Percentiles rank a stretch among this genome's conserved stretches.
Evolutionary conservation across 805 yeast genomes (phyloP).

Genomic region (Candida dendrica): DNA sequence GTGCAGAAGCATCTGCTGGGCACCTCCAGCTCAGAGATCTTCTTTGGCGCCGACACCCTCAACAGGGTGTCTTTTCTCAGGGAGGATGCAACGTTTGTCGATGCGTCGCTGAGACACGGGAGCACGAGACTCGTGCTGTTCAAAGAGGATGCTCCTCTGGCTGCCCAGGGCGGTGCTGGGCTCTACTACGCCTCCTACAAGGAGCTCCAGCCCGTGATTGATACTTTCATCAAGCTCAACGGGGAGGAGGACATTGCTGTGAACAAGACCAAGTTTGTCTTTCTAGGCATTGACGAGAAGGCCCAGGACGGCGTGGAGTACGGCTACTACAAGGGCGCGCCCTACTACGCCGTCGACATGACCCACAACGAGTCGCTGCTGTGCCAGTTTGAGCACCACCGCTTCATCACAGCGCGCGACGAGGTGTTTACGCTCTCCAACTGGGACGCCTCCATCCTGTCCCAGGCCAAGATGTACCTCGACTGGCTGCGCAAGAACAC

Average conservation of each 20-base stretch:
- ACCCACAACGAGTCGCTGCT: conserved; percentile 2
- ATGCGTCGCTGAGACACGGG: conserved; percentile 30
- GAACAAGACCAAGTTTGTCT: conserved; percentile 34
- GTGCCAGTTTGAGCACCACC: background rate
- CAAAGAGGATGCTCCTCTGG: conserved; percentile 18
- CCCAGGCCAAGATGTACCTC: conserved; percentile 76
- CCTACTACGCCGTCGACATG: conserved; percentile 59
- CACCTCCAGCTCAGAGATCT: conserved; percentile 10
- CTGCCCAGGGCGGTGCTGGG: background rate
- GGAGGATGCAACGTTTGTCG: conserved; percentile 41
- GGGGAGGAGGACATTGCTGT: conserved; percentile 7
- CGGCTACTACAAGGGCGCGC: conserved; percentile 49
- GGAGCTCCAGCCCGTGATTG: conserved; percentile 6
- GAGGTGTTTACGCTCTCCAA: conserved; percentile 18
- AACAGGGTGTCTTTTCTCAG: conserved; percentile 55
- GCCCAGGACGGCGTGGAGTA: conserved; percentile 30
- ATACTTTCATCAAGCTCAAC: conserved; percentile 10
- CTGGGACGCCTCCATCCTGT: conserved; percentile 57
- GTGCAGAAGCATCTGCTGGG: conserved; percentile 14
- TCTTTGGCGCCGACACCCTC: conserved; percentile 44
- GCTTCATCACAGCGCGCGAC: background rate
- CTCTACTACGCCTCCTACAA: conserved; percentile 10
- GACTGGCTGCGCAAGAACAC: conserved; percentile 77
- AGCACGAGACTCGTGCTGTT: conserved; percentile 35
- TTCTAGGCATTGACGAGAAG: conserved; percentile 42